A percentile compares a stretch with the other conserved stretches of the same genome.
These are phyloP conservation scores for Taiwanofungus camphoratus DNA, from an alignment of 1,284 basidiomycete species.

Conservation along the genomic window DNA sequence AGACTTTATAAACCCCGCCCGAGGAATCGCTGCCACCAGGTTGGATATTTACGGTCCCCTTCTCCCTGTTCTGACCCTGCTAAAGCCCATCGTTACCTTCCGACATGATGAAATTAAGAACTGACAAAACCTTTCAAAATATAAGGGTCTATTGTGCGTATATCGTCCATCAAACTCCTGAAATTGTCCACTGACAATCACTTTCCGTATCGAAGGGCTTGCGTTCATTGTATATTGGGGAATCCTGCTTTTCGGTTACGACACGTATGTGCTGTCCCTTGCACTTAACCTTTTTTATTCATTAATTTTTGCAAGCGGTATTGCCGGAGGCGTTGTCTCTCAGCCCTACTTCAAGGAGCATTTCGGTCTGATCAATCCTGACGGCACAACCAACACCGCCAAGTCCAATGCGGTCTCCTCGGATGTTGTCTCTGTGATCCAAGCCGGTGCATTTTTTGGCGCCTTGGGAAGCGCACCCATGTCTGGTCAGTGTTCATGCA, in stretches of 20 bases:
- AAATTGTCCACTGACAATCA: constrained; percentile 2
- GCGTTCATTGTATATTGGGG: constrained; percentile 75
- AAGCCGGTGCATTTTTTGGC: constrained; percentile 79
- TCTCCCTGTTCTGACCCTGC: constrained; percentile 9
- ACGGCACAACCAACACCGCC: constrained; percentile 31
- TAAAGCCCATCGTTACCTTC: background rate
- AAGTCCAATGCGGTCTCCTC: constrained; percentile 46
- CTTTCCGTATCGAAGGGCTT: constrained; percentile 53
- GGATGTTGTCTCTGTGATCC: constrained; percentile 72
- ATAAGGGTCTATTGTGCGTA: constrained; percentile 54
- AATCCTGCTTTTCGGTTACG: constrained; percentile 76
- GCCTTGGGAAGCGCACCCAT: constrained; percentile 60
- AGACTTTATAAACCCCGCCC: constrained; percentile 8
- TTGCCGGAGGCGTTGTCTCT: constrained; percentile 64
- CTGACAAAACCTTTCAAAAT: constrained; percentile 37
- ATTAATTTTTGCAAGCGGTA: constrained; percentile 36
- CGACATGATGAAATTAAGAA: constrained; percentile 9
- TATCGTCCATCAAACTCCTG: background rate
- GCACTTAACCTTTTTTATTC: background rate
- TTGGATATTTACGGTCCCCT: constrained; percentile 7
- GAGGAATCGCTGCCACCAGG: background rate
- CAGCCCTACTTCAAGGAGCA: constrained; percentile 54
- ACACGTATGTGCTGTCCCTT: constrained; percentile 44
- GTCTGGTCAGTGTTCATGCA: constrained; percentile 39
- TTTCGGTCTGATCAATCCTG: constrained; percentile 48